These are phyloP conservation scores for Oxytropis ochrocephala DNA, from an alignment of 306 rosid species.

Conservation along the genomic window DNA sequence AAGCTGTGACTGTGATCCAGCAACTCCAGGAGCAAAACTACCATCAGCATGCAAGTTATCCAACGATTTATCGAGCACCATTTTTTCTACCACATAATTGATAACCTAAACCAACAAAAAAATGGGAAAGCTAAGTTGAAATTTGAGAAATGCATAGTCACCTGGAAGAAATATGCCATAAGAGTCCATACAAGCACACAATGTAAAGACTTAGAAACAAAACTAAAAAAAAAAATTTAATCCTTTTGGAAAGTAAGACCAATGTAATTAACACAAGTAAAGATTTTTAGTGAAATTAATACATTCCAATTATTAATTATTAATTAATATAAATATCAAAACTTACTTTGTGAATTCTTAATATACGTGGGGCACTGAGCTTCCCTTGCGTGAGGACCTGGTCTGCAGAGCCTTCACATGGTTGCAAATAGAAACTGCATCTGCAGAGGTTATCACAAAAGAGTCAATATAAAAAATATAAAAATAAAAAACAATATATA, in stretches of 20 bases:
- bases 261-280: background rate
- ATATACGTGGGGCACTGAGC: constrained; percentile 93
- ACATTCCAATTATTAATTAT: background rate
- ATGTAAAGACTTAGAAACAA: background rate
- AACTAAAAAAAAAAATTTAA: background rate
- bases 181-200: background rate
- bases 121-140: background rate
- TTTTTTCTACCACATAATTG: constrained; percentile 85
- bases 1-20: constrained; percentile 51
- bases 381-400: constrained; percentile 97
- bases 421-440: constrained; percentile 94
- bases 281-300: background rate
- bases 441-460: constrained; percentile 38
- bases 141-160: constrained; percentile 8
- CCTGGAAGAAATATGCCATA: background rate
- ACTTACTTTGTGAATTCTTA: constrained; percentile 88
- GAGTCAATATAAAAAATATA: constrained; percentile 2
- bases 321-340: constrained; percentile 14
- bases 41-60: constrained; percentile 60
- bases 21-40: constrained; percentile 56
- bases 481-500: background rate
- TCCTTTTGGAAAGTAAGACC: constrained; percentile 1
- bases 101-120: constrained; percentile 51
- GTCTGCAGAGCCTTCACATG: constrained; percentile 83
- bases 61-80: constrained; percentile 90